Evolutionary conservation across 805 yeast genomes (phyloP), one percentile per base, ranked within the genome.

Genomic region (Myxozyma nipponensis): DNA sequence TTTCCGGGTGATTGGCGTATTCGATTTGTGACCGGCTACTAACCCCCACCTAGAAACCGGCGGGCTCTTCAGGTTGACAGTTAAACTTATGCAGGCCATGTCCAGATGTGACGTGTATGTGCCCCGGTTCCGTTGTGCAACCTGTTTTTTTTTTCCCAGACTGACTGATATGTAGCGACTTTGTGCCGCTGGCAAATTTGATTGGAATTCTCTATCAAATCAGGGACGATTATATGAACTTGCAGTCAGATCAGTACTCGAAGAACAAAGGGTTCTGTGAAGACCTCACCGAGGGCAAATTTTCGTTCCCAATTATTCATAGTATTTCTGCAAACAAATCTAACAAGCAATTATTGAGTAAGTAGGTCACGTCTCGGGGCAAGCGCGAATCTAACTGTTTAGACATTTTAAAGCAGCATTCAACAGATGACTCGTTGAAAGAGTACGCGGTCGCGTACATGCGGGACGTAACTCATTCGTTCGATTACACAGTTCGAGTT

Each of bases 231-330:
- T 83, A 82, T 54, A 65, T 85, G 57, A 90, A 90, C 62, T 67
- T 90, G 46, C 74, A 75, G 23, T 76, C 80, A 45, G 73, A 46
- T 26, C 48, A 47, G 9, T 73, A 79, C 50, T 68, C 70, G n/a
- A 69, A 74, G 42, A 81, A 79, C 63, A 85, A 86, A 74, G 95
- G 95, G 1, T 77, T 77, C 56, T 80, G 87, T 46, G 96, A 90
- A 61, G 98, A 90, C 63, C 75, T 90, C 26, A 79, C 88, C 0
- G 96, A 90, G 65, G 96, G 96, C 0, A 90, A 89, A 66, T 78
- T 84, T 52, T 86, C 95, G 0, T 84, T 86, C 56, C 96, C 96
- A 0, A 80, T 90, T 1, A 76, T 90, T 17, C 93, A 87, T 65
- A 75, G 82, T 3, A 66, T 84, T 1, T 62, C 70, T 18, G 60